Conservation (phyloP, 2,329 filamentous ascomycete genomes). For the Massarina eburnea region DNA sequence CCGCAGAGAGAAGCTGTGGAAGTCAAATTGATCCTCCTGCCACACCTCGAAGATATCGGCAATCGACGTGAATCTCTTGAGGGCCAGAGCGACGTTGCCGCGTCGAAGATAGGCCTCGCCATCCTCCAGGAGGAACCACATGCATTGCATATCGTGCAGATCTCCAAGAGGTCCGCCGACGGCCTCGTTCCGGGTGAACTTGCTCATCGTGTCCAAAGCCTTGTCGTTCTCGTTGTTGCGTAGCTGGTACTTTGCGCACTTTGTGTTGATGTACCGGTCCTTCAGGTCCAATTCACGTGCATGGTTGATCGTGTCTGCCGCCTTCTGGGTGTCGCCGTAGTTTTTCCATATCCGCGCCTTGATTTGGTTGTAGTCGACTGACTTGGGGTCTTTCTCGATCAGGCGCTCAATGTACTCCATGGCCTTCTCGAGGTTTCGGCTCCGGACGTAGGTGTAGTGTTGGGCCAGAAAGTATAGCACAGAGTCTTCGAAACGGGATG, state of each 20-base stretch:
- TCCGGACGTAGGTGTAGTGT: conserved; percentile 92
- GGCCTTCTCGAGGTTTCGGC: conserved; percentile 80
- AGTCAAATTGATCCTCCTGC: conserved; percentile 99
- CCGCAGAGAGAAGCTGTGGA: conserved; percentile 94
- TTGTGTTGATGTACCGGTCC: conserved; percentile 98
- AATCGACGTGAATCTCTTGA: conserved; percentile 89
- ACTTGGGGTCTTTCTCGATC: conserved; percentile 75
- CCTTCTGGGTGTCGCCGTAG: conserved; percentile 74
- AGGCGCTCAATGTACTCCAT: conserved; percentile 81
- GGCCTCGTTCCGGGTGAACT: conserved; percentile 92
- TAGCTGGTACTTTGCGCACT: conserved; percentile 94
- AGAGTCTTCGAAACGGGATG: conserved; percentile 68
- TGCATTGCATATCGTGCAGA: conserved; percentile 95
- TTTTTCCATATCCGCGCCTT: conserved; percentile 96
- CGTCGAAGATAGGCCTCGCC: conserved; percentile 85
- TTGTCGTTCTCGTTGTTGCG: conserved; percentile 88
- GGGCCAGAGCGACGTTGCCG: conserved; percentile 77
- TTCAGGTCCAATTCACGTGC: conserved; percentile 83
- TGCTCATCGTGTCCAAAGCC: conserved; percentile 82
- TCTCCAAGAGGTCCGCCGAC: conserved; percentile 85
- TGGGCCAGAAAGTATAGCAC: conserved; percentile 93
- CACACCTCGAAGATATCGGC: conserved; percentile 94
- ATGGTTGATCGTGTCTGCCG: conserved; percentile 83
- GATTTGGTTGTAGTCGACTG: conserved; percentile 91
- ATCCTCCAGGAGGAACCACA: conserved; percentile 96